Conservation (phyloP, 306 rosid genomes). For the Lathyrus aphaca region DNA sequence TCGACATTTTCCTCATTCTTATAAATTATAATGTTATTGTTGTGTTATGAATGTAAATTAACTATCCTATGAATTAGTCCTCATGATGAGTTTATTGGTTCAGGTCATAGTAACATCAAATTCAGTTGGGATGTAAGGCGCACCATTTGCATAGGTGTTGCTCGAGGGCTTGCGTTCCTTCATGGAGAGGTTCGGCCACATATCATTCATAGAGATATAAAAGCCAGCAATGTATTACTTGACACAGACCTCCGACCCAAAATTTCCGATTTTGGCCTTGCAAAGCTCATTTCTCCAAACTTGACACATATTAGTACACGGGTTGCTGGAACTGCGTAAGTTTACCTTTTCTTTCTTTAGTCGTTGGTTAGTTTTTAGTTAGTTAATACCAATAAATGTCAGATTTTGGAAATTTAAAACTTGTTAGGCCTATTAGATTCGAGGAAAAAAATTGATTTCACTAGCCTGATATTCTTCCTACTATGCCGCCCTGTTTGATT, state of each 20-base stretch:
- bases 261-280: constrained; percentile 91
- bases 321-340: constrained; percentile 46
- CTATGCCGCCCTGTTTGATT: constrained; percentile 35
- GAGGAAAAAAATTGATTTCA: background rate
- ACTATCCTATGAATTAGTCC: constrained; percentile 32
- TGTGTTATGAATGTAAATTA: constrained; percentile 16
- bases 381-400: constrained; percentile 6
- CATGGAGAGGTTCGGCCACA: constrained; percentile 74
- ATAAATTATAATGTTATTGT: background rate
- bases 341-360: constrained; percentile 13
- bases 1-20: too few species aligned
- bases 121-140: constrained; percentile 60
- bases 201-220: constrained; percentile 42
- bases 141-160: constrained; percentile 76
- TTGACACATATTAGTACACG: background rate
- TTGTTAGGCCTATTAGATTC: background rate
- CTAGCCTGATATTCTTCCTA: background rate
- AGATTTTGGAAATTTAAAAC: background rate
- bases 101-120: constrained; percentile 59
- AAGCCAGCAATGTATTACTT: constrained; percentile 55
- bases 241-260: constrained; percentile 64
- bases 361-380: background rate
- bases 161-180: constrained; percentile 73
- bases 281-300: constrained; percentile 69
- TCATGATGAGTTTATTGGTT: constrained; percentile 46